These are phyloP conservation scores for Heliamphora exappendiculata DNA, from an alignment of 148 eudicot species.

Conservation along the genomic window DNA sequence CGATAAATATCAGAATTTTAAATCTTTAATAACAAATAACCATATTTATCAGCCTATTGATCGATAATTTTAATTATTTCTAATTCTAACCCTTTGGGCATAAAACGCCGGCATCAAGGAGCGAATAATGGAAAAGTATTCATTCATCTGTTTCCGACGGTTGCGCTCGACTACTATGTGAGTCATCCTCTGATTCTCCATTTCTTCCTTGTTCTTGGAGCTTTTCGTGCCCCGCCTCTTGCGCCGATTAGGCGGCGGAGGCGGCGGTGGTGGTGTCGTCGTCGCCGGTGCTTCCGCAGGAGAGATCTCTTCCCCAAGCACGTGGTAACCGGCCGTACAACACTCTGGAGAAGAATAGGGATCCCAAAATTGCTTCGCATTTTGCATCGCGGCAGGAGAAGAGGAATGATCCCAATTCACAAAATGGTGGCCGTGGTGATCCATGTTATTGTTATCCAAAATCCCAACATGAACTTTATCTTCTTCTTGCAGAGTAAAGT, in stretches of 20 bases:
- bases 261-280: too few relatives aligned
- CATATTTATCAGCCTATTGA: too few relatives aligned
- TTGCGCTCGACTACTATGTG: slow-evolving; percentile 58
- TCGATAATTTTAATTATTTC: background rate
- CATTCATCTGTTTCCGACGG: slow-evolving; percentile 50
- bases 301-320: background rate
- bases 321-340: background rate
- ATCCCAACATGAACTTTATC: background rate
- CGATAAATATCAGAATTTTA: too few relatives aligned
- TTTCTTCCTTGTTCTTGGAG: slow-evolving; percentile 39
- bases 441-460: background rate
- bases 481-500: slow-evolving; percentile 10
- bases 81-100: slow-evolving; percentile 31
- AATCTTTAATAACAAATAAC: too few relatives aligned
- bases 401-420: slow-evolving; percentile 15
- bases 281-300: slow-evolving; percentile 1
- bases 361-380: background rate
- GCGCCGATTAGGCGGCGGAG: background rate
- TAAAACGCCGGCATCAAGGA: slow-evolving; percentile 57
- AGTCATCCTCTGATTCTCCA: slow-evolving; percentile 56
- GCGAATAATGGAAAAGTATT: slow-evolving; percentile 46
- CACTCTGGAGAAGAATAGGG: slow-evolving; percentile 12
- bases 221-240: slow-evolving; percentile 26
- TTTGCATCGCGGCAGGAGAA: background rate
- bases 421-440: background rate